These are phyloP conservation scores for Microdochium trichocladiopsis DNA, from an alignment of 2,329 filamentous ascomycete genomes.

Conservation along the genomic window DNA sequence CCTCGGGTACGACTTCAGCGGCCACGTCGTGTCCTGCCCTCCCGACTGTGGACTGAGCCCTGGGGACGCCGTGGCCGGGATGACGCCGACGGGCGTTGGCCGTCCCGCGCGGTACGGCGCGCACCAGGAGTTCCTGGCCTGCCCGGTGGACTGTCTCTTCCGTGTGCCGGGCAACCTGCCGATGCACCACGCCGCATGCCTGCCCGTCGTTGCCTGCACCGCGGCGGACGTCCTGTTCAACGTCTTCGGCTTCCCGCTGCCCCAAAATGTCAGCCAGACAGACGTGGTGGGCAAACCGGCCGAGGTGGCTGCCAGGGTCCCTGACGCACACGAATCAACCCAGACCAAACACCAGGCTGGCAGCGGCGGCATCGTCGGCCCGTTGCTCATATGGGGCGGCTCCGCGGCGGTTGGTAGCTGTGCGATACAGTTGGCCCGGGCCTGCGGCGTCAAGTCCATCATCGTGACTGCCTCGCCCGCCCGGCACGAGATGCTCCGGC, in stretches of 20 bases:
- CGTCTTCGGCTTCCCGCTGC: constrained; percentile 6
- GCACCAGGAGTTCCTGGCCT: constrained; percentile 3
- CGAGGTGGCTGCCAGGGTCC: no score
- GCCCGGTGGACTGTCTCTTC: constrained; percentile 1
- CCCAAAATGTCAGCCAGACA: no score
- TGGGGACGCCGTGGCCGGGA: constrained; percentile 3
- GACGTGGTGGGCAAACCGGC: no score
- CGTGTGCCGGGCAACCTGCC: constrained; percentile 1
- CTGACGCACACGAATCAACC: no score
- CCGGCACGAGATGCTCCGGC: constrained; percentile 20
- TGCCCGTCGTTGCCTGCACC: constrained; percentile 7
- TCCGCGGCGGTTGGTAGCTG: constrained; percentile 23
- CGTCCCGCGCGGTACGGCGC: constrained; percentile 2
- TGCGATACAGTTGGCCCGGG: constrained; percentile 25
- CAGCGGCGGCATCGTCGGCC: constrained; percentile 5
- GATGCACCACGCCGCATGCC: constrained; percentile 5
- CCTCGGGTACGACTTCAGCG: constrained; percentile 8
- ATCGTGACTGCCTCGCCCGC: constrained; percentile 22
- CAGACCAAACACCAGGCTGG: neutral
- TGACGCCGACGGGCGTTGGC: constrained; percentile 1
- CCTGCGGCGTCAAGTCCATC: constrained; percentile 20
- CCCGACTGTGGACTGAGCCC: neutral
- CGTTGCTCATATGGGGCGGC: constrained; percentile 29
- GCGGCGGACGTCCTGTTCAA: constrained; percentile 14
- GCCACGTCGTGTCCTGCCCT: constrained; percentile 1